phyloP scores from a whole-genome alignment of 805 yeast genomes.

The Saccharomycodes ludwigii region DNA sequence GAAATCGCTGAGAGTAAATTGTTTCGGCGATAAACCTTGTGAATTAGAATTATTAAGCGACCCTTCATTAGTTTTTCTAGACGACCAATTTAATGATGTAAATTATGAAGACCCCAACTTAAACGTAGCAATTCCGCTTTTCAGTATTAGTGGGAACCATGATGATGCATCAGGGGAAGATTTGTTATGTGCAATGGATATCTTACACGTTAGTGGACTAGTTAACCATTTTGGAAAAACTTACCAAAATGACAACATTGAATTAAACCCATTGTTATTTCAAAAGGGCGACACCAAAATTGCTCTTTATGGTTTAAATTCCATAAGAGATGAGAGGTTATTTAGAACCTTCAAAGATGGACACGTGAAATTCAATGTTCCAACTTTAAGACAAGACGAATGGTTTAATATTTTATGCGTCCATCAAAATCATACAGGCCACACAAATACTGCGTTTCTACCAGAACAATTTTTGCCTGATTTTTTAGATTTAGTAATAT shows the following conservation, averaged over 20 bases:
- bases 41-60: slow-evolving; percentile 76
- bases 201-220: slow-evolving; percentile 68
- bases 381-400: slow-evolving; percentile 40
- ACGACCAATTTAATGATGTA: slow-evolving; percentile 54
- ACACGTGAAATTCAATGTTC: slow-evolving; percentile 65
- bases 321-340: slow-evolving; percentile 79
- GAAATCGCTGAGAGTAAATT: slow-evolving; percentile 51
- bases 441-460: slow-evolving; percentile 66
- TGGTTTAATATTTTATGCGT: slow-evolving; percentile 83
- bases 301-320: slow-evolving; percentile 82
- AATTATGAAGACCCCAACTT: slow-evolving; percentile 87
- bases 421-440: slow-evolving; percentile 84
- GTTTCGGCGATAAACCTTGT: slow-evolving; percentile 81
- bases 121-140: slow-evolving; percentile 80
- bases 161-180: slow-evolving; percentile 92
- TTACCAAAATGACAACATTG: slow-evolving; percentile 59
- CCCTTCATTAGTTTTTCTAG: slow-evolving; percentile 44
- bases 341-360: slow-evolving; percentile 73
- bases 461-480: slow-evolving; percentile 79
- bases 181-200: slow-evolving; percentile 73
- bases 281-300: slow-evolving; percentile 73
- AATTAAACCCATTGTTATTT: slow-evolving; percentile 63
- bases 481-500: slow-evolving; percentile 70
- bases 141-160: slow-evolving; percentile 91
- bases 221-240: slow-evolving; percentile 86